Evolutionary conservation across 345 rosid species (phyloP).

Genomic region (Pugionium cornutum): DNA sequence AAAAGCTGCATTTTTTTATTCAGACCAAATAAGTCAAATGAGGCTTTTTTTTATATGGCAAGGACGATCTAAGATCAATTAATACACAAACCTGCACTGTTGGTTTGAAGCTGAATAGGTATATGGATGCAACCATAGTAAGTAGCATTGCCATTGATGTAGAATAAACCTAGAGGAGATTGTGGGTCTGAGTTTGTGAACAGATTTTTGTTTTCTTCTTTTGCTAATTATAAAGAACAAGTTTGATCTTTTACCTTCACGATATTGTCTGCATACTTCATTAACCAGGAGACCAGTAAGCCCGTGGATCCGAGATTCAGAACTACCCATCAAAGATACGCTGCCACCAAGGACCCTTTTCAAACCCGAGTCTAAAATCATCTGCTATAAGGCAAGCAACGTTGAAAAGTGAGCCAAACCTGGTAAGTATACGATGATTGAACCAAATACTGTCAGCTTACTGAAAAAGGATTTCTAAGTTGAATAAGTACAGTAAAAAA

Average conservation of each 20-base stretch:
- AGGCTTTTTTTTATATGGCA: no score
- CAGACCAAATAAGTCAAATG: no score
- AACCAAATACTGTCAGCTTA: not conserved
- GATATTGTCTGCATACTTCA: slow-evolving; percentile 92
- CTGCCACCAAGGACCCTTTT: slow-evolving; percentile 86
- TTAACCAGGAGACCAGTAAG: no score
- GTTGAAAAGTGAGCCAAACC: slow-evolving; percentile 86
- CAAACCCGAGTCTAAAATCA: no score
- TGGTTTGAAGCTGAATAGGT: slow-evolving; percentile 71
- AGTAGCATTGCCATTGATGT: slow-evolving; percentile 92
- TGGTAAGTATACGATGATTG: slow-evolving; percentile 29
- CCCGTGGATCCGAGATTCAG: no score
- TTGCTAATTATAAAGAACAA: slow-evolving; percentile 9
- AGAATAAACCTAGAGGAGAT: no score
- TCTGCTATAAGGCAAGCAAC: slow-evolving; percentile 72
- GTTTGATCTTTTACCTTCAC: slow-evolving; percentile 65
- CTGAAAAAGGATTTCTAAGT: not conserved
- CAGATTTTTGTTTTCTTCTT: no score
- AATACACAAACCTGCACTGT: slow-evolving; percentile 64
- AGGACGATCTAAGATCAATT: no score
- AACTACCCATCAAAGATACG: slow-evolving; percentile 80
- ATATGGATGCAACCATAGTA: slow-evolving; percentile 70
- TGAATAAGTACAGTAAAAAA: slow-evolving; percentile 7
- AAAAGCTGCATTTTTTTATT: no score
- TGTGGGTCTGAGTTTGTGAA: no score